A percentile compares a stretch with the other conserved stretches of the same genome.
phyloP scores from a whole-genome alignment of 2,329 filamentous ascomycete species.

The Nannizziopsis arthrosporioides region DNA sequence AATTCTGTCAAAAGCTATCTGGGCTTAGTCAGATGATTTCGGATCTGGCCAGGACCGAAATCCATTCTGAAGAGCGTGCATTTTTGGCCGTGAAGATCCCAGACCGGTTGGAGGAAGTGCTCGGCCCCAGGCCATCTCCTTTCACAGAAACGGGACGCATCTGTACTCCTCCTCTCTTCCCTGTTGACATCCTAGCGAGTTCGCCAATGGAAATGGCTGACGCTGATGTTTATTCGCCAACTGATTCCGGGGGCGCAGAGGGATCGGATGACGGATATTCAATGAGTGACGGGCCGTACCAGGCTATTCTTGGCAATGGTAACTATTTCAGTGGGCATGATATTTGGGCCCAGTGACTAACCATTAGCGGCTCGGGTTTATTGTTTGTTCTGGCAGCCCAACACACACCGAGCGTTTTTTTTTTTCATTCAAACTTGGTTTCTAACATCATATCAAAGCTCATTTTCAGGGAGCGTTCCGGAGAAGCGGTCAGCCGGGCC shows the following conservation, averaged over 20 bases:
- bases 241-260: constrained; percentile 12
- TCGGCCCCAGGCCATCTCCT: constrained; percentile 11
- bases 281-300: constrained; percentile 11
- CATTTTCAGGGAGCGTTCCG: neutral
- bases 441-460: constrained; percentile 1
- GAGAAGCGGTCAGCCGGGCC: neutral
- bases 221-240: constrained; percentile 12
- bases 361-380: neutral
- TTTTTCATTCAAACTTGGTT: neutral
- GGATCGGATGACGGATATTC: constrained; percentile 15
- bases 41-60: constrained; percentile 13
- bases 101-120: constrained; percentile 16
- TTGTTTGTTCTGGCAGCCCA: neutral
- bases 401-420: neutral
- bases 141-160: neutral
- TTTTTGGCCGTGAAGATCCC: constrained; percentile 16
- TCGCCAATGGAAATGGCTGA: constrained; percentile 13
- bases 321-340: constrained; percentile 11
- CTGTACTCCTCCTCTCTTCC: constrained; percentile 8
- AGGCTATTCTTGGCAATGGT: constrained; percentile 9
- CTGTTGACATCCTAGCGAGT: constrained; percentile 9
- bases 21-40: constrained; percentile 17
- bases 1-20: constrained; percentile 17
- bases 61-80: constrained; percentile 13
- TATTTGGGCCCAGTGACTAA: constrained; percentile 14